These are phyloP conservation scores for Tylopilus vinaceipallidus DNA, from an alignment of 768 basidiomycete species.

Conservation along the genomic window DNA sequence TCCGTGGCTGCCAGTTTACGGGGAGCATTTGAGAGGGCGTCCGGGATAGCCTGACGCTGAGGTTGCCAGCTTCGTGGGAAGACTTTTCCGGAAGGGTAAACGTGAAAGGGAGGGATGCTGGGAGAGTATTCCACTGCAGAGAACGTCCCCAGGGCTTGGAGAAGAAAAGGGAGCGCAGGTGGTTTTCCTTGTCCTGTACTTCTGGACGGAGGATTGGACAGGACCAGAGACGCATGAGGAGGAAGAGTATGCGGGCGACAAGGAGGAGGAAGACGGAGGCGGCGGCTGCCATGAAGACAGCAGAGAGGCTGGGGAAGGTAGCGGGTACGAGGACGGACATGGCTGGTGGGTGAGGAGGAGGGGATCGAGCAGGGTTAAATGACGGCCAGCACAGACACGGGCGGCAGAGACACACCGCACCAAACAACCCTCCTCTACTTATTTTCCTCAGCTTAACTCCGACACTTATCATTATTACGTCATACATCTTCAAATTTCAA, in stretches of 20 bases:
- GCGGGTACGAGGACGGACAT: slow-evolving; percentile 34
- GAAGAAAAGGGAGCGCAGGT: neutral
- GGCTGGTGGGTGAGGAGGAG: neutral
- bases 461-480: too few species aligned
- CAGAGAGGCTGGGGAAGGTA: slow-evolving; percentile 28
- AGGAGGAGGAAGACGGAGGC: slow-evolving; percentile 29
- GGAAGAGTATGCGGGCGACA: slow-evolving; percentile 30
- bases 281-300: slow-evolving; percentile 32
- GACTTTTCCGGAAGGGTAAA: slow-evolving; percentile 22
- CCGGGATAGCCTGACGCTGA: slow-evolving; percentile 3
- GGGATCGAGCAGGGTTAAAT: slow-evolving; percentile 14
- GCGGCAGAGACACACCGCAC: slow-evolving; percentile 17
- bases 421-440: slow-evolving; percentile 16
- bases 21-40: slow-evolving; percentile 17
- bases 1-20: slow-evolving; percentile 21
- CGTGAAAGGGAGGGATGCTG: slow-evolving; percentile 28
- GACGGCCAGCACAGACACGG: slow-evolving; percentile 21
- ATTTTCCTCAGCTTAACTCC: slow-evolving; percentile 28
- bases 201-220: slow-evolving; percentile 16
- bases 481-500: too few species aligned
- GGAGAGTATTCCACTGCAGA: slow-evolving; percentile 28
- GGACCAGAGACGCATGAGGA: slow-evolving; percentile 27
- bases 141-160: slow-evolving; percentile 17
- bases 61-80: slow-evolving; percentile 7
- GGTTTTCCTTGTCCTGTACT: slow-evolving; percentile 15